Evolutionary conservation across 164 flowering plant genomes (phyloP), one percentile per base, ranked within the genome.

Genomic region (Tinospora cordifolia): DNA sequence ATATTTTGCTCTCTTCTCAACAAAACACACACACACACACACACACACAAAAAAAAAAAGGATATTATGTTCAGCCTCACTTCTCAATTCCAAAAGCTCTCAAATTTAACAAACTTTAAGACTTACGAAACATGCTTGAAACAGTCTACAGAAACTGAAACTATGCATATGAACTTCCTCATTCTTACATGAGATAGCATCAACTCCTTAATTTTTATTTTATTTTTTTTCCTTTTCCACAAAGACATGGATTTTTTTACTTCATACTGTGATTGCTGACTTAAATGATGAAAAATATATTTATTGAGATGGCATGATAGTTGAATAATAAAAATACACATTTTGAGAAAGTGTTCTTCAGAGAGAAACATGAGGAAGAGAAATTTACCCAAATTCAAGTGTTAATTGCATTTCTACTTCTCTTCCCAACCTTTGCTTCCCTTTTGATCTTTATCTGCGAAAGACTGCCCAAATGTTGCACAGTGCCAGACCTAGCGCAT

Each of bases 301-400:
- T 25, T 12, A 24, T 60, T 65, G 14, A 19, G 26, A 65, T 36
- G n/a, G 26, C 68, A 40, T 36, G 13, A n/a, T 39, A 21, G 7
- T n/a, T 22, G 8, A 47, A 22, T 7, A 41, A 9, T 0, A 10
- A n/a, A 12, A 66, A 22, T 1, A 30, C 36, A 30, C 36, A 30
- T 9, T 12, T 22, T 46, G 19, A 24, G 12, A 25, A n/a, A 54
- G 21, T 2, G 5, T 13, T 12, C 65, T 38, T 24, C 46, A n/a
- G 40, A 36, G 65, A 69, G 27, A 34, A 41, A 25, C 6, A 40
- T 21, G 8, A 39, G 41, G 15, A 19, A 24, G 36, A 8, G 14
- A 3, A 13, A 69, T n/a, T 73, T 73, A 73, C 75, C 75, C 71
- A 47, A 73, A 73, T 73, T 73, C 75, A 68, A 73, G 75, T 14